Evolutionary conservation across 495 filamentous ascomycete genomes (phyloP).

Genomic region (Clavariopsis aquatica): DNA sequence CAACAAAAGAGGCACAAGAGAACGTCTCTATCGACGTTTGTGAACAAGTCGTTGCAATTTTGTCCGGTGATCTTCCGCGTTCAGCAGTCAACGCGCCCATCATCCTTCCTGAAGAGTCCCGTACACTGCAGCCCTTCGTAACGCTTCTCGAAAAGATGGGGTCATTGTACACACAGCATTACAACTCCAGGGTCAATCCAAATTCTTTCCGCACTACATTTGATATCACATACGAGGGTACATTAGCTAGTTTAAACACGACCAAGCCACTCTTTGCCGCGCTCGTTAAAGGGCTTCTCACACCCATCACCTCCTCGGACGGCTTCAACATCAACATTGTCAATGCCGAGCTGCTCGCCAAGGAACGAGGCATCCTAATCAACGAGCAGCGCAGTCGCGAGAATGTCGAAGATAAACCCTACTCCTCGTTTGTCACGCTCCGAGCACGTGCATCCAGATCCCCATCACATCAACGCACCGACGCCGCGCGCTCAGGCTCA

Average conservation of each 20-base stretch:
- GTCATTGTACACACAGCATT: conserved; percentile 69
- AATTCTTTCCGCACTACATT: conserved; percentile 56
- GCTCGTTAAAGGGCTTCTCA: conserved; percentile 66
- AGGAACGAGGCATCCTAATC: conserved; percentile 67
- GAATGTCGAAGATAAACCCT: conserved; percentile 51
- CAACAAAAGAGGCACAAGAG: conserved; percentile 75
- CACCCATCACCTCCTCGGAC: conserved; percentile 57
- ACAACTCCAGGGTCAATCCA: conserved; percentile 43
- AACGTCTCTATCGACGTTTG: conserved; percentile 75
- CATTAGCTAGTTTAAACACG: conserved; percentile 61
- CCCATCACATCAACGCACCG: conserved; percentile 37
- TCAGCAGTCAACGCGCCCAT: conserved; percentile 72
- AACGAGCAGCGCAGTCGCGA: conserved; percentile 63
- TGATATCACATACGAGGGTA: conserved; percentile 68
- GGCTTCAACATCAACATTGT: conserved; percentile 72
- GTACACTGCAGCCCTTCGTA: conserved; percentile 69
- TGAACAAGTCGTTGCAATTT: conserved; percentile 67
- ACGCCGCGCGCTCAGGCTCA: conserved; percentile 43
- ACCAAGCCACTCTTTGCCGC: conserved; percentile 71
- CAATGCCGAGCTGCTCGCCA: conserved; percentile 67
- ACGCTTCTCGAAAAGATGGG: conserved; percentile 69
- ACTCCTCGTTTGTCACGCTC: conserved; percentile 64
- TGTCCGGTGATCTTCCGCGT: conserved; percentile 65
- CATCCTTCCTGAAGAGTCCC: conserved; percentile 71
- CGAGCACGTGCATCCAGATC: conserved; percentile 47